Base-by-base conservation (phyloP, 2,329 filamentous ascomycete species). In the Paradendryphiella salina region DNA sequence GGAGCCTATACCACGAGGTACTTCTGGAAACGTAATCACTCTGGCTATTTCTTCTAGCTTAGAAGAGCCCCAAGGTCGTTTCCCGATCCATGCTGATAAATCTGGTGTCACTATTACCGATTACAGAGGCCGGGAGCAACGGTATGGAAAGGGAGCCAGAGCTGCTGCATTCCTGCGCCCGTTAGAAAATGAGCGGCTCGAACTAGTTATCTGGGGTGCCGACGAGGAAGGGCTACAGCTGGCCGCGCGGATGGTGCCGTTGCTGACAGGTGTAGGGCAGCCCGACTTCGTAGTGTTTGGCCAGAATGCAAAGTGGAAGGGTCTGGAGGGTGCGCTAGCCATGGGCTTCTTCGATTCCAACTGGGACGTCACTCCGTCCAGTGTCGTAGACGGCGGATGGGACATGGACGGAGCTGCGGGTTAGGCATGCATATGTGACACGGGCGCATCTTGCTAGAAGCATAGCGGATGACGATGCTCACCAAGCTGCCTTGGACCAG, bases 201-300 rank as follows among this genome's bases (percentile, higher is more conserved):
- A 83, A 60, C 65, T 85, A 29, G 76, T 84, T 3, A 64, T 85
- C 5, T 85, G 82, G 82, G 82, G 80, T 13, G 60, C 63, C 18
- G 78, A 82, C 65, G 66, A 69, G 17, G 66, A 71, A 17, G 78
- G 77, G 5, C 65, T 84, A 38, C 67, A 71, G 26, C 74, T 78
- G 47, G 82, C 80, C 33, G 76, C 79, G 4, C 75, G 81, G 23
- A 67, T 85, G 31, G 73, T 83, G 18, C 82, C 82, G 0, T 78
- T 79, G 57, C 65, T 83, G 43, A 81, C 82, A 14, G 82, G 82
- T 7, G 78, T 77, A 40, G 81, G 82, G 0, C 80, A 82, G 57
- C 82, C 82, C 10, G 81, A 85, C 57, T 84, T 83, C 58, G 71
- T 84, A 4, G 64, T 85, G 2, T 58, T 80, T 21, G 73, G 77